Evolutionary conservation across 2,329 filamentous ascomycete species (phyloP).

Genomic region (Venturiaceae sp.): DNA sequence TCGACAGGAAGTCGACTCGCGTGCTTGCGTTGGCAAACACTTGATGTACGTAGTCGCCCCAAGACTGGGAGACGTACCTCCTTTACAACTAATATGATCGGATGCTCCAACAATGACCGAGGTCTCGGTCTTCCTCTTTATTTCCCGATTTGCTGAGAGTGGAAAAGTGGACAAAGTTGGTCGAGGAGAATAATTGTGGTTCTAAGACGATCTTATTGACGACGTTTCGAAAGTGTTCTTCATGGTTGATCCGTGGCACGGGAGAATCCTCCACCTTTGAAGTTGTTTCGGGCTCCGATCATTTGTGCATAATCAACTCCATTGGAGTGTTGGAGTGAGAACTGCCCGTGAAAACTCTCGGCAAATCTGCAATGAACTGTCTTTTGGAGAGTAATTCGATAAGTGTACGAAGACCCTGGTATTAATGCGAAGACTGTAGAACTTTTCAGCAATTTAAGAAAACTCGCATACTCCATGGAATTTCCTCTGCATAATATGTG

Average conservation of each 20-base stretch:
- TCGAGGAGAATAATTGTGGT: background rate
- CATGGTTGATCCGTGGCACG: background rate
- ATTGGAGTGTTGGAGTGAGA: background rate
- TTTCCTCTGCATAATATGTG: too few species aligned
- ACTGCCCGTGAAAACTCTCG: background rate
- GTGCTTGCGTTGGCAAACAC: too few species aligned
- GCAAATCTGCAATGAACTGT: background rate
- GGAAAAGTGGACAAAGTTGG: background rate
- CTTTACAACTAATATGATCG: too few species aligned
- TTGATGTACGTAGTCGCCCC: too few species aligned
- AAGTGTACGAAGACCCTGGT: too few species aligned
- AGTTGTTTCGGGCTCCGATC: too few species aligned
- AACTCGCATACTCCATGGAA: too few species aligned
- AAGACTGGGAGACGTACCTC: background rate
- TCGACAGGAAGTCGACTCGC: too few species aligned
- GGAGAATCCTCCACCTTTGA: background rate
- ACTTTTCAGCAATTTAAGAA: too few species aligned
- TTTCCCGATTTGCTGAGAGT: background rate
- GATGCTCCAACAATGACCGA: too few species aligned
- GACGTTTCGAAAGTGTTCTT: background rate
- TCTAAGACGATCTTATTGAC: background rate
- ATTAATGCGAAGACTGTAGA: too few species aligned
- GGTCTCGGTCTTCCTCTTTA: background rate
- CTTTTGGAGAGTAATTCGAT: too few species aligned
- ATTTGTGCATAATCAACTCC: background rate